Evolutionary conservation across 2,329 filamentous ascomycete genomes (phyloP), one percentile per base, ranked within the genome.

Genomic region (Fusarium piperis): DNA sequence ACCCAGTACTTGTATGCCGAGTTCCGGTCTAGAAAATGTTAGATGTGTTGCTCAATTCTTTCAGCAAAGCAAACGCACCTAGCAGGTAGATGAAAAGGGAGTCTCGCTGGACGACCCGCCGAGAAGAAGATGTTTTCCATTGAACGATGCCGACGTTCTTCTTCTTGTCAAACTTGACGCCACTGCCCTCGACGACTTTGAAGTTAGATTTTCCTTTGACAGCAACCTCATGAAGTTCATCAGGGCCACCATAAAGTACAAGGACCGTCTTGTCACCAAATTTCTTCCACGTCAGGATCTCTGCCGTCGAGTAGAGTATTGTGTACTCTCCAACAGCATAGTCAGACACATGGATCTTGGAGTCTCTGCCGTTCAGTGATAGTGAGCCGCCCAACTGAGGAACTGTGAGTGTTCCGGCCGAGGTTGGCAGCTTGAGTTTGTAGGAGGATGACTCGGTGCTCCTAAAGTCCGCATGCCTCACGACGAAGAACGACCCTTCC

Each of bases 1-100:
- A 89, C 87, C 91, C 91, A 93, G 79, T 91, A 92, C 68, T 90
- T 88, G 79, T 93, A 93, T 0, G 91, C 91, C 13, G 87, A 83
- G 68, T 91, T 89, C 46, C 91, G 88, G 72, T 92, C 90, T 87
- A 62, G 1, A 0, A 1, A 5, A 16, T 7, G n/a, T 76, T 12
- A 75, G 62, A 5, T 4, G 1, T 10, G 0, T 8, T 1, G 6
- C 4, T 3, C 3, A n/a, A 28, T 2, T 2, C 0, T 30, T 11
- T 13, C 0, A 6, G 2, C 18, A 4, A 9, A n/a, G 3, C 1
- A 2, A 10, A 70, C 75, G 55, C 63, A 81, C 80, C 80, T 1
- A 81, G 55, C 13, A 81, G 51, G 85, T 83, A 65, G 79, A 88
- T 48, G 77, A 83, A 28, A 77, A 88, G 64, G 78, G 83, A 66